Conservation (phyloP, 2,329 filamentous ascomycete genomes). For the Hirsutella rhossiliensis region DNA sequence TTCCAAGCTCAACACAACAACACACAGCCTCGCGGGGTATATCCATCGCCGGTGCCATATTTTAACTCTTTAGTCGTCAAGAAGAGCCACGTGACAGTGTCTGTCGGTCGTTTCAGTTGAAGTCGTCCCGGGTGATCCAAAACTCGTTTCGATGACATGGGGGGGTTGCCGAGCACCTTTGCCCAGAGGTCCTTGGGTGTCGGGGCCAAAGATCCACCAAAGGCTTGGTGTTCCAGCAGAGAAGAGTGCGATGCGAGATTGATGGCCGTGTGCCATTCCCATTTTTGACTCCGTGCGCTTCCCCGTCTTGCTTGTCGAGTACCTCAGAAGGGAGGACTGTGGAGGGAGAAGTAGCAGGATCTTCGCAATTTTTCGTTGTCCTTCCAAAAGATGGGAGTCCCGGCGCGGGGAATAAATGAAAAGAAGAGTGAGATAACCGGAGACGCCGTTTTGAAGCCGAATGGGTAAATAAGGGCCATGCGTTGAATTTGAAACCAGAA, state of each 20-base stretch:
- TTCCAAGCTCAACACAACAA: conserved; percentile 21
- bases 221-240: conserved; percentile 9
- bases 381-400: conserved; percentile 1
- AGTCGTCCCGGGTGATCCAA: conserved; percentile 19
- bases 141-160: conserved; percentile 18
- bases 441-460: conserved; percentile 16
- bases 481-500: conserved; percentile 17
- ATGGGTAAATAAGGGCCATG: conserved; percentile 13
- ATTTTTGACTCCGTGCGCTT: not conserved
- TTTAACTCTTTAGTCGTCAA: conserved; percentile 20
- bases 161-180: conserved; percentile 10
- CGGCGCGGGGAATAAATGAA: conserved; percentile 5
- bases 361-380: not conserved
- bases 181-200: not conserved
- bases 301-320: not conserved
- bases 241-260: conserved; percentile 1
- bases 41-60: conserved; percentile 28
- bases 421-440: conserved; percentile 15
- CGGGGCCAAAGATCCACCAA: conserved; percentile 11
- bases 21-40: conserved; percentile 27
- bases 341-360: not conserved
- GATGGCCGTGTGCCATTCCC: not conserved
- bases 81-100: conserved; percentile 22
- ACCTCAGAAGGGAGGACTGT: not conserved
- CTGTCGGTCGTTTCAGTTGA: conserved; percentile 21